A percentile compares a stretch with the other conserved stretches of the same genome.
Evolutionary conservation across 116 monocot species (phyloP).

Genomic region (Iris pallida): DNA sequence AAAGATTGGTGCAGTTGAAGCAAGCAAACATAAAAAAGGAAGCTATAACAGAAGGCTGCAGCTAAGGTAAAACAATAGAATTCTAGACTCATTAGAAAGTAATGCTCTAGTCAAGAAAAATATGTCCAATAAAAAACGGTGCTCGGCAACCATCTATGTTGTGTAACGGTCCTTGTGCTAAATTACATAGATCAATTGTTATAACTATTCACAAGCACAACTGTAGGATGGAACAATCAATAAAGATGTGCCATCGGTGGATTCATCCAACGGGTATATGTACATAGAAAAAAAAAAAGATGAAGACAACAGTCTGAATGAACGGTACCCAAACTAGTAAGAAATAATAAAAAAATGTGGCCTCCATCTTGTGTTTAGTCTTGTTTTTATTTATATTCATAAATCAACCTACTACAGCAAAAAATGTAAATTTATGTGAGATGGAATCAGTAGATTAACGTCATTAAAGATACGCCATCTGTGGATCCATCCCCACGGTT

Average conservation of each 20-base stretch:
- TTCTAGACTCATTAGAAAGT: no score
- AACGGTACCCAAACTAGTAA: no score
- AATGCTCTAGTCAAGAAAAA: no score
- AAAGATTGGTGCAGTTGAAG: not conserved
- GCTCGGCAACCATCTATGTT: not conserved
- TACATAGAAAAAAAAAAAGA: not conserved
- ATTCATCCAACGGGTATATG: conserved; percentile 5
- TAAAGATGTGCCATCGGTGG: not conserved
- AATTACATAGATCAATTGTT: no score
- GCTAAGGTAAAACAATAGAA: no score
- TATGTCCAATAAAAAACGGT: no score
- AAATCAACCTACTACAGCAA: no score
- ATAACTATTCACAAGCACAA: not conserved
- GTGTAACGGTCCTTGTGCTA: no score
- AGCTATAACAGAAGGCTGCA: not conserved
- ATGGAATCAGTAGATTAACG: conserved; percentile 61
- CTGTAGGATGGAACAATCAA: conserved; percentile 3
- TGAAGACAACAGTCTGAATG: no score
- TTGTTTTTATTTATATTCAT: no score
- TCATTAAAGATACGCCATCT: conserved; percentile 22
- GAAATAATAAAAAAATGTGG: no score
- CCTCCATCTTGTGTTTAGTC: no score
- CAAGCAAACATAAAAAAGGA: not conserved
- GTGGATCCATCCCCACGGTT: conserved; percentile 74
- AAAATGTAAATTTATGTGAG: conserved; percentile 19